phyloP scores from a whole-genome alignment of 352 stramenopile species.

The Thraustochytrium striatum region DNA sequence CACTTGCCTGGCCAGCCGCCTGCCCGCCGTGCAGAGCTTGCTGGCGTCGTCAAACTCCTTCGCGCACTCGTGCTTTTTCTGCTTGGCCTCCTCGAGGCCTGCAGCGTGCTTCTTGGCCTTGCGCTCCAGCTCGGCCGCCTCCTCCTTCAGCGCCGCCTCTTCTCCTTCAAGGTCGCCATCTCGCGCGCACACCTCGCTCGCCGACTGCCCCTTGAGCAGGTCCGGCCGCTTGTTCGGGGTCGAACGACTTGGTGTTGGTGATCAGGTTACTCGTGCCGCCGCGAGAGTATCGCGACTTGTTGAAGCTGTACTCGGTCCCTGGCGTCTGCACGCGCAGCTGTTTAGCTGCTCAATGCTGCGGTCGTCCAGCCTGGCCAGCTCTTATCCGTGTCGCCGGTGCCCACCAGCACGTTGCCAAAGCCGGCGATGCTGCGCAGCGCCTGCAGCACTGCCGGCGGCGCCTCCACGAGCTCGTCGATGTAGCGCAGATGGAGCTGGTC shows the following conservation, averaged over 20 bases:
- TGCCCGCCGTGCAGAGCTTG: neutral
- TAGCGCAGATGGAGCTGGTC: neutral
- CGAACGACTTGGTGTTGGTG: neutral
- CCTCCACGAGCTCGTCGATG: constrained; percentile 13
- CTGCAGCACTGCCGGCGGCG: neutral
- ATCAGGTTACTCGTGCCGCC: too few species aligned
- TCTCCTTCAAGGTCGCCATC: neutral
- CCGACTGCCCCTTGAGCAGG: neutral
- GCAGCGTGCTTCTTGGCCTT: neutral
- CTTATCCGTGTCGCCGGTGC: neutral
- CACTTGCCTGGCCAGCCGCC: neutral
- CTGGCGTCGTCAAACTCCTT: neutral
- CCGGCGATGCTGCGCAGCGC: constrained; percentile 22
- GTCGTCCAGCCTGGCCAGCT: neutral
- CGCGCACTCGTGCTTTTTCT: neutral
- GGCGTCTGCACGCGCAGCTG: neutral
- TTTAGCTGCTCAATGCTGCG: neutral
- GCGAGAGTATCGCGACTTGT: neutral
- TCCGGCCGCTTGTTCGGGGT: neutral
- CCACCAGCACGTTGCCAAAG: constrained; percentile 23
- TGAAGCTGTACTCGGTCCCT: neutral
- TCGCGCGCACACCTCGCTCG: neutral
- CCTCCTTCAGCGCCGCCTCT: neutral
- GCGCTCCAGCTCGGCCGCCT: neutral
- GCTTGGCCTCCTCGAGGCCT: constrained; percentile 38